Evolutionary conservation across 164 flowering plant genomes (phyloP).

Genomic region (Platanus orientalis): DNA sequence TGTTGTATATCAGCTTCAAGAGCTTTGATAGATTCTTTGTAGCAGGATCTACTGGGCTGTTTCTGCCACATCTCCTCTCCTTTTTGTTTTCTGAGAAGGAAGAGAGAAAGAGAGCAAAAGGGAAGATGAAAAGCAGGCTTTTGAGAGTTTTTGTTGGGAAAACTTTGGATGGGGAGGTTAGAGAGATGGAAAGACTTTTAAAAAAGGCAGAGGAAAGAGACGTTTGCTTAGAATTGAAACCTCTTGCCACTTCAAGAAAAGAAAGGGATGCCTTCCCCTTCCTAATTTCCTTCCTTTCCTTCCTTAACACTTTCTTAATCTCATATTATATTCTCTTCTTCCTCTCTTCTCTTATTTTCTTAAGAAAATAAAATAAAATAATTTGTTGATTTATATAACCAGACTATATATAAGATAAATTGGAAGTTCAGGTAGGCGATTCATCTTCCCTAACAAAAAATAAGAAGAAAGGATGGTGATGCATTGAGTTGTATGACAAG

Average conservation of each 20-base stretch:
- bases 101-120: background rate
- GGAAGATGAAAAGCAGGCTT: slow-evolving; percentile 8
- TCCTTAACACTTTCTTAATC: slow-evolving; percentile 4
- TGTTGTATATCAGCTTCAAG: slow-evolving; percentile 86
- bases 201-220: slow-evolving; percentile 7
- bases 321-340: too few relatives aligned
- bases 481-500: too few relatives aligned
- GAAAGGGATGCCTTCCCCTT: slow-evolving; percentile 38
- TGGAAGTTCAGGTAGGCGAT: too few relatives aligned
- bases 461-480: too few relatives aligned
- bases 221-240: slow-evolving; percentile 40
- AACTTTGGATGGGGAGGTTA: slow-evolving; percentile 9
- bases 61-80: slow-evolving; percentile 49
- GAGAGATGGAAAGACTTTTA: slow-evolving; percentile 7
- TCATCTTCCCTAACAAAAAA: too few relatives aligned
- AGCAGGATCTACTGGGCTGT: slow-evolving; percentile 40
- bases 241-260: slow-evolving; percentile 32
- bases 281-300: slow-evolving; percentile 11
- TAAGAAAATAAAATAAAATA: too few relatives aligned
- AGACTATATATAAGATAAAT: too few relatives aligned
- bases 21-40: slow-evolving; percentile 63
- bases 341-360: too few relatives aligned
- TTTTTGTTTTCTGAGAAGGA: slow-evolving; percentile 6
- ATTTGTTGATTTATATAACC: too few relatives aligned
- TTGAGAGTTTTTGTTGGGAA: slow-evolving; percentile 9